Base-by-base conservation (phyloP, 179 eudicot genomes). In the Beta macrorhiza region DNA sequence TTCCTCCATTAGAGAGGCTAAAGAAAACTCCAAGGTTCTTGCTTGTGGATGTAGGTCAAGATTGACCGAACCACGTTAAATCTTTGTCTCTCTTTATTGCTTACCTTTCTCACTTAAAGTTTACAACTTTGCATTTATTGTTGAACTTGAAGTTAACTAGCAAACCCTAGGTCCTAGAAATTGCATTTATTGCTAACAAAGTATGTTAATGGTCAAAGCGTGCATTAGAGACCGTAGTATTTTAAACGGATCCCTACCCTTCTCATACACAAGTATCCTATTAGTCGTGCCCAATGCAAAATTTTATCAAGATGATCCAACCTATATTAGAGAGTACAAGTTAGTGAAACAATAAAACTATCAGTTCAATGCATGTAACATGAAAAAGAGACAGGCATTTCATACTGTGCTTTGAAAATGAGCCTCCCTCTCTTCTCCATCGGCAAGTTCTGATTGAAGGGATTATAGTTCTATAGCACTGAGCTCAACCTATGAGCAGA, bases 321-420 rank as follows among this genome's bases (percentile, higher is more conserved):
- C 88, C 98, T 94, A 85, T 67, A 83, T n/a, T 57, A 67, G 44
- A 22, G 16, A 59, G 57, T 56, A 17, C 52, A 67, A 11, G 52
- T 82, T 20, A 78, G 47, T 56, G 68, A 75, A n/a, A 45, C 52
- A 56, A 47, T 65, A 11, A 12, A 80, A 42, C 68, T 47, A 75
- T 44, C 47, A 17, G 53, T 9, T 65, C 19, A 57, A 73, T 57
- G 59, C 67, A 42, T 55, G 47, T 53, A 64, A 74, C 49, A 77
- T 17, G 25, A 57, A 44, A 20, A 76, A 84, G 64, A 58, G 71
- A 13, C 52, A 70, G 63, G 42, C 49, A 80, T 19, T 44, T 49
- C 92, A 83, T 90, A 94, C 99, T 83, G 98, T 74, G 99, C 99
- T 92, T 91, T 96, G 76, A 90, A 90, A 1, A 87, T 91, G 91